Base-by-base conservation (phyloP, 192 early-diverging fungal species). In the Backusella psychrophila region DNA sequence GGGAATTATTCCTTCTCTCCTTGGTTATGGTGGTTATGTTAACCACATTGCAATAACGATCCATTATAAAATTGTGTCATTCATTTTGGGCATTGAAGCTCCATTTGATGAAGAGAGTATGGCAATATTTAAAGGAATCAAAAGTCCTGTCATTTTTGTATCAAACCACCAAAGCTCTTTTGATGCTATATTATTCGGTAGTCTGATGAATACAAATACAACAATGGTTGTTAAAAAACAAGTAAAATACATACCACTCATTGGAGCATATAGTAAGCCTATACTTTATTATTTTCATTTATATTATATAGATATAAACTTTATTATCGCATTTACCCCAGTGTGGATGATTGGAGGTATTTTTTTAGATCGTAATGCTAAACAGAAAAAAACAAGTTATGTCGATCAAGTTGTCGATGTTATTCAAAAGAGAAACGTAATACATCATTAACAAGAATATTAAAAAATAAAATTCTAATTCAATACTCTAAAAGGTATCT, bases 161-260 rank as follows among this genome's bases (percentile, higher is more conserved):
- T 88, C 89, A 69, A 96, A 97, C 82, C 96, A 97, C 79, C 96
- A 97, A 77, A 90, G 87, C 69, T 85, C 90, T 52, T 80, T 96
- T 76, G 96, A 97, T 79, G 76, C 91, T 34, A 71, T 92, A n/a
- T 83, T 90, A 74, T 68, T 94, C 46, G 87, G 90, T n/a, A 82
- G 80, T 74, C 82, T 94, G 15, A 88, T 92, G 36, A 90, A 92
- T 26, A 90, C 87, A 52, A 79, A 85, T 52, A 88, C 90, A 33
- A 85, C 87, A 4, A 84, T 94, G 66, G 89, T 93, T 49, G 91
- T 91, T 39, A 96, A 95, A 82, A 88, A 86, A 82, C 82, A 80
- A 26, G 82, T 95, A 49, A 86, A 87, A 39, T 94, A 86, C 66
- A 81, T 90, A 68, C 95, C 94, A 6, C 70, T 94, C 33, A 82